Evolutionary conservation across 306 rosid species (phyloP), one percentile per base, ranked within the genome.

Genomic region (Vigna unguiculata): DNA sequence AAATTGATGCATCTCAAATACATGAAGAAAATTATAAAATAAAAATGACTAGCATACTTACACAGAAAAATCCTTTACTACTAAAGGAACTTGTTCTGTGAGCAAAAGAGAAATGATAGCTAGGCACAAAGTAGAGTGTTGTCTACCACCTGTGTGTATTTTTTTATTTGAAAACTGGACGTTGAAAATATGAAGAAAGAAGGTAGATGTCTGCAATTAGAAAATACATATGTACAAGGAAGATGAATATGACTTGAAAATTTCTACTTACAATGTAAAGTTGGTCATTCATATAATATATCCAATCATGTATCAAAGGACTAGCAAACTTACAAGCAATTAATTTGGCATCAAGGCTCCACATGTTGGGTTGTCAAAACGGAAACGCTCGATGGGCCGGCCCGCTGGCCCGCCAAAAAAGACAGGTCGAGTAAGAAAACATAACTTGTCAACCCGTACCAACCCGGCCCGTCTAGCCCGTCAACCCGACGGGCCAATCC

Each of bases 281-380:
- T 28, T 5, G 21, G 55, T 22, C 19, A 40, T 46, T 17, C 69
- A 34, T 72, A 10, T 34, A 52, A 72, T 11, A 55, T 66, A 82
- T 46, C 53, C 9, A 32, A 53, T 14, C 38, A 51, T 51, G 30
- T 36, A 76, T 65, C 60, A 80, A 68, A 8, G 51, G 32, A 60
- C 19, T 9, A 24, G 55, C 22, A 36, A 51, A 55, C 93, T 89
- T 86, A 94, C 98, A 78, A 92, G 95, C 96, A 3, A 95, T 87
- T 78, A 95, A 77, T 84, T 95, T 92, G 71, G 90, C 76, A 84
- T 95, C 98, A 55, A 96, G 96, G 75, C 98, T 95, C 98, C 97
- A 92, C 79, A 87, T 92, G 1, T n/a, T n/a, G n/a, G n/a, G n/a
- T n/a, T n/a, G n/a, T n/a, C n/a, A n/a, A n/a, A n/a, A n/a, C n/a